Evolutionary conservation across 2,329 filamentous ascomycete genomes (phyloP), one percentile per base, ranked within the genome.

Genomic region (Paraconiothyrium sp.): DNA sequence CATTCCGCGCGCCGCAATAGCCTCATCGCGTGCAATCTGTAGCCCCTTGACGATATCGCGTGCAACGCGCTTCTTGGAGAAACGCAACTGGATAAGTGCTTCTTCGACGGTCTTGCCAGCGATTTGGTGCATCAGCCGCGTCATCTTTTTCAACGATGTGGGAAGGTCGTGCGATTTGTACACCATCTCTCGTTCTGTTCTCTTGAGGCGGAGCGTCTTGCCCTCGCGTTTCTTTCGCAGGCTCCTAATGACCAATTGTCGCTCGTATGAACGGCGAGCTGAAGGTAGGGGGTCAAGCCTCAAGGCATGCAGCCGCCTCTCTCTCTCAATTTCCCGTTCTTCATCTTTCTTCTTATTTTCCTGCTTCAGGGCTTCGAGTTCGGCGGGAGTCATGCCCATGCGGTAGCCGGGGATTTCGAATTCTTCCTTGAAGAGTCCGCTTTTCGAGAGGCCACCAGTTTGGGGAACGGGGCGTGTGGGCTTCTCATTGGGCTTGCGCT

Each of bases 21-120:
- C 95, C 72, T 90, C 83, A 74, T 97, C 92, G 60, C 90, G 88
- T 1, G 94, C 94, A 71, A 92, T 86, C 74, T 95, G 88, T 20
- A 99, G 83, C 74, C 95, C 92, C 74, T 88, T 89, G 69, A 87
- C 83, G 32, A 98, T 88, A 73, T 97, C 93, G 68, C 87, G 84
- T 7, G 94, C 92, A 66, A 91, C 91, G 83, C 93, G 94, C 87
- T 99, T 99, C 84, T 93, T 92, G 78, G 90, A 94, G 83, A 94
- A 98, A 59, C 90, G 88, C 92, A 99, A 97, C 84, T 99, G 95
- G 58, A 92, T 82, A 68, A 98, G 92, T 14, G 95, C 95, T 39
- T 99, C 94, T 60, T 96, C 93, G 63, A 99, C 84, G n/a, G 90
- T 90, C 86, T 97, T 98, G 68, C 95, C 95, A 2, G 89, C 86